Conservation (phyloP, 345 rosid species). For the Geranium brycei region DNA sequence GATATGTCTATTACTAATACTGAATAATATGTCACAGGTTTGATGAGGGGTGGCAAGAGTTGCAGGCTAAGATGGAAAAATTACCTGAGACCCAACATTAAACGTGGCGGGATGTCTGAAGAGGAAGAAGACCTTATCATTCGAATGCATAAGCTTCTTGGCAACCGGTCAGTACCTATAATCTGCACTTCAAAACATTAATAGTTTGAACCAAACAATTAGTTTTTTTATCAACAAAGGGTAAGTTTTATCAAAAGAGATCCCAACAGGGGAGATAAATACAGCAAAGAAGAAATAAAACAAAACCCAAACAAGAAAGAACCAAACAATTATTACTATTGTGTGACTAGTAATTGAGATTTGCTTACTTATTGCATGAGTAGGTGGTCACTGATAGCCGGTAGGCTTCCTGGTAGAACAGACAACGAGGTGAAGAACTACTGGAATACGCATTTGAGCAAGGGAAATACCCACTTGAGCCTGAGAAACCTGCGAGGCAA, state of each 20-base stretch:
- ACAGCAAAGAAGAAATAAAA: no score
- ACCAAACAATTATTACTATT: background rate
- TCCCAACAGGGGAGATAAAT: no score
- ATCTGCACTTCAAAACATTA: background rate
- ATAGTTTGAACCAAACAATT: background rate
- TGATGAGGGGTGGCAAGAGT: slow-evolving; percentile 76
- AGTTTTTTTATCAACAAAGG: no score
- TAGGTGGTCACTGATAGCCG: slow-evolving; percentile 78
- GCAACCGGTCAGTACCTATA: slow-evolving; percentile 38
- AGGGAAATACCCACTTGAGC: slow-evolving; percentile 16
- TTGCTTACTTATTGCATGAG: background rate
- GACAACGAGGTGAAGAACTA: slow-evolving; percentile 87
- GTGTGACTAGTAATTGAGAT: background rate
- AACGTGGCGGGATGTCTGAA: slow-evolving; percentile 60
- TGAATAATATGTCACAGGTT: slow-evolving; percentile 20
- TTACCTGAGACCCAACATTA: slow-evolving; percentile 68
- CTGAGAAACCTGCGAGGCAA: slow-evolving; percentile 9
- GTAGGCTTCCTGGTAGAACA: slow-evolving; percentile 80
- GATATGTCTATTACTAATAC: background rate
- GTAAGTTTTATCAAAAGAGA: no score
- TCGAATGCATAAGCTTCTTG: slow-evolving; percentile 83
- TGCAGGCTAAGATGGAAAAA: slow-evolving; percentile 86
- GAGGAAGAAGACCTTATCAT: slow-evolving; percentile 78
- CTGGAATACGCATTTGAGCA: slow-evolving; percentile 88
- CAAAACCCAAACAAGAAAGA: background rate